Conservation (phyloP, 768 basidiomycete genomes). For the Tylopilus sp. region DNA sequence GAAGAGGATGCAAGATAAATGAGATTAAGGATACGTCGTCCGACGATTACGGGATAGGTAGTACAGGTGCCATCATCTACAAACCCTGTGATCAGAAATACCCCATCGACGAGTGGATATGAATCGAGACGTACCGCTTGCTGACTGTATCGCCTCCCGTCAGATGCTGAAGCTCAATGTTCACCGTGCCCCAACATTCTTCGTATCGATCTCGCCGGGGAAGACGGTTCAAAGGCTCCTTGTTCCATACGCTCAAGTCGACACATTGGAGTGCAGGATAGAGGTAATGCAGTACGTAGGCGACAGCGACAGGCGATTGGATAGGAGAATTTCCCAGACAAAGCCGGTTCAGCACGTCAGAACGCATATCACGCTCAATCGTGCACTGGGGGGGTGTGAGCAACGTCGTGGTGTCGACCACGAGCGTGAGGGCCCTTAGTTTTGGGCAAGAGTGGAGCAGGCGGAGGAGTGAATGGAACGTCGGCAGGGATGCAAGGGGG, state of each 20-base stretch:
- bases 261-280: constrained; percentile 21
- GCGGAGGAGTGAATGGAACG: constrained; percentile 12
- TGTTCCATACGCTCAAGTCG: constrained; percentile 18
- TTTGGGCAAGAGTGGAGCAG: constrained; percentile 12
- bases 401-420: constrained; percentile 18
- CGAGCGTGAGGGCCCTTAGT: constrained; percentile 19
- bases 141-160: not conserved
- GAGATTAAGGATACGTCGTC: too few relatives aligned
- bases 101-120: too few relatives aligned
- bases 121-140: too few relatives aligned
- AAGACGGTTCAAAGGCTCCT: constrained; percentile 11
- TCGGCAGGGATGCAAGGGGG: constrained; percentile 17
- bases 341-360: constrained; percentile 5
- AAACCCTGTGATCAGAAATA: too few relatives aligned
- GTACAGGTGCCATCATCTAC: too few relatives aligned
- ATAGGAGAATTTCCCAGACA: constrained; percentile 23
- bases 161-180: constrained; percentile 7
- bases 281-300: constrained; percentile 9
- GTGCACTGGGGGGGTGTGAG: too few relatives aligned
- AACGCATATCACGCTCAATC: too few relatives aligned
- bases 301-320: constrained; percentile 5
- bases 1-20: too few relatives aligned
- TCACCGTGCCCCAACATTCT: constrained; percentile 17
- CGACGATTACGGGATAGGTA: too few relatives aligned
- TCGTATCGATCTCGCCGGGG: constrained; percentile 11